A percentile compares a stretch with the other conserved stretches of the same genome.
These are phyloP conservation scores for Diaporthe ilicicola DNA, from an alignment of 2,329 filamentous ascomycete genomes.

Conservation along the genomic window DNA sequence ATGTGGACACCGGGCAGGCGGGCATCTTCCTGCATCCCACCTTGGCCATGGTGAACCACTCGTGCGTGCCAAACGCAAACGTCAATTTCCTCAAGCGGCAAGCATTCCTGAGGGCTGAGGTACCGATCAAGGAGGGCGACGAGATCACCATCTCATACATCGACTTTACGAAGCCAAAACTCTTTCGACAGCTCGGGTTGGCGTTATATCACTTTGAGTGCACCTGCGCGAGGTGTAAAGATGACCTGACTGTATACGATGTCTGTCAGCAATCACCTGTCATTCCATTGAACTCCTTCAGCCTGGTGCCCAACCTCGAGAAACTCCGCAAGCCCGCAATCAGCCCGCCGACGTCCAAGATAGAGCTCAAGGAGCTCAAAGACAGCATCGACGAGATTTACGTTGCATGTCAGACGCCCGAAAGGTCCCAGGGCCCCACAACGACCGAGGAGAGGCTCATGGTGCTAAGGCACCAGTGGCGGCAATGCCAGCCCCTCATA, in stretches of 20 bases:
- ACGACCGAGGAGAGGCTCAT: constrained; percentile 26
- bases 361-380: constrained; percentile 39
- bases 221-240: constrained; percentile 56
- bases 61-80: constrained; percentile 67
- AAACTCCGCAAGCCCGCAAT: constrained; percentile 44
- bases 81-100: constrained; percentile 63
- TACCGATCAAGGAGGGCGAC: constrained; percentile 57
- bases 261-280: constrained; percentile 53
- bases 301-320: constrained; percentile 52
- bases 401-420: constrained; percentile 37
- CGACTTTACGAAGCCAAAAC: constrained; percentile 57
- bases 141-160: constrained; percentile 71
- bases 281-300: constrained; percentile 54
- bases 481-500: constrained; percentile 48
- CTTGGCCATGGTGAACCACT: constrained; percentile 70
- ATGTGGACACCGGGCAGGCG: constrained; percentile 59
- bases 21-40: constrained; percentile 65
- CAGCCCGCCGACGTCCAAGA: constrained; percentile 38
- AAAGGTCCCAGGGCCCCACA: constrained; percentile 29
- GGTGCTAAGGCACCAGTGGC: constrained; percentile 47
- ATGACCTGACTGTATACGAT: constrained; percentile 63
- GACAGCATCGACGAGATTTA: constrained; percentile 44
- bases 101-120: constrained; percentile 60
- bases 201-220: constrained; percentile 63
- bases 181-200: constrained; percentile 53